Evolutionary conservation across 139 green algal species (phyloP).

Genomic region (Closterium sp.): DNA sequence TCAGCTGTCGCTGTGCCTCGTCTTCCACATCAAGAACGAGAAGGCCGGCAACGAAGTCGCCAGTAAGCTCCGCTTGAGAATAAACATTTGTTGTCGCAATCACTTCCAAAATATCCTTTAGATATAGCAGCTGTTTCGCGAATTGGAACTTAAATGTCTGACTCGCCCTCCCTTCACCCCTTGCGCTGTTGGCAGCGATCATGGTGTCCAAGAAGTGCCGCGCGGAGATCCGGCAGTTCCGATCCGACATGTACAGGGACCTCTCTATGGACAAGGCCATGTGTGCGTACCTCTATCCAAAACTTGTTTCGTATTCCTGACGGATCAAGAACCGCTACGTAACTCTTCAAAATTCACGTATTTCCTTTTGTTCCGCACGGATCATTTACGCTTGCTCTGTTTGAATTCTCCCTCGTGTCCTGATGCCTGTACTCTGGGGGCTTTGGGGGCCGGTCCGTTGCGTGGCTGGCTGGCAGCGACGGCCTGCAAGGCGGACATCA

Average conservation of each 20-base stretch:
- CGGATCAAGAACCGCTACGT: too few species aligned
- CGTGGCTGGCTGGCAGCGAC: neutral
- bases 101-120: too few species aligned
- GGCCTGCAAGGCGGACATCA: constrained; percentile 41
- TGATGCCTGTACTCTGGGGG: neutral
- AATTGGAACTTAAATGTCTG: neutral
- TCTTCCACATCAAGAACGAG: constrained; percentile 13
- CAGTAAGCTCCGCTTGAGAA: neutral
- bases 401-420: neutral
- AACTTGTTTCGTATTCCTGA: too few species aligned
- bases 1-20: neutral
- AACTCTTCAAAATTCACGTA: neutral
- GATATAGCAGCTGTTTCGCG: too few species aligned
- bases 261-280: constrained; percentile 79
- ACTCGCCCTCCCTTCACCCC: too few species aligned
- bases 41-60: constrained; percentile 4
- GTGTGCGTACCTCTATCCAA: constrained; percentile 42
- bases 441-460: neutral
- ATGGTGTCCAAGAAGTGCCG: constrained; percentile 63
- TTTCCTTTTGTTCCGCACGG: too few species aligned
- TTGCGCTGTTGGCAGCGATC: constrained; percentile 31
- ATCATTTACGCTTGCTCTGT: neutral
- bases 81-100: too few species aligned
- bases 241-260: constrained; percentile 68
- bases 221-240: constrained; percentile 70